These are phyloP conservation scores for Penicillium daleae DNA, from an alignment of 495 filamentous ascomycete species.

Conservation along the genomic window DNA sequence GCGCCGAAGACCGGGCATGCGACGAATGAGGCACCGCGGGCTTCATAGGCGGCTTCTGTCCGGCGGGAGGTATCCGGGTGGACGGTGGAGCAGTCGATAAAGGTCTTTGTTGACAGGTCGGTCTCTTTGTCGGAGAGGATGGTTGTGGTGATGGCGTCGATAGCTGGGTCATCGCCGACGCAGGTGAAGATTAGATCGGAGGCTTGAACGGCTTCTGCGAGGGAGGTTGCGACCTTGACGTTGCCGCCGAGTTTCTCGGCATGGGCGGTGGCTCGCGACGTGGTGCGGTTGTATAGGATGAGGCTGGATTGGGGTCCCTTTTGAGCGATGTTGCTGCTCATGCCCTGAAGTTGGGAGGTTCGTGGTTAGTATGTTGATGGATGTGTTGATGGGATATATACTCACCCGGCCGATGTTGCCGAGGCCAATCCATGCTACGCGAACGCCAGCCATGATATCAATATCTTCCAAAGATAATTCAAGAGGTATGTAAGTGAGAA, in stretches of 20 bases:
- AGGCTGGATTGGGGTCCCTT: constrained; percentile 73
- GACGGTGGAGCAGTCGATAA: constrained; percentile 88
- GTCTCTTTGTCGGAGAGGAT: constrained; percentile 46
- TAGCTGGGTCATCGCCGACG: constrained; percentile 76
- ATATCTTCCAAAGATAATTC: neutral
- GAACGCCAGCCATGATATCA: constrained; percentile 24
- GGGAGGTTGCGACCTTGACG: constrained; percentile 59
- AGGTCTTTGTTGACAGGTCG: constrained; percentile 45
- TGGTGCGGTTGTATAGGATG: constrained; percentile 80
- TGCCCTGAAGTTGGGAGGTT: constrained; percentile 60
- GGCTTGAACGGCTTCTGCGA: constrained; percentile 66
- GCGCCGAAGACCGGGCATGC: constrained; percentile 84
- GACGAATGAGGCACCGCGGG: constrained; percentile 70
- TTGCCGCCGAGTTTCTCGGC: constrained; percentile 58
- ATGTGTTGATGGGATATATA: constrained; percentile 16
- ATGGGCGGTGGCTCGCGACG: constrained; percentile 59
- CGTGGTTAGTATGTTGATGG: neutral
- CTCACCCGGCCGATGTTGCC: constrained; percentile 90
- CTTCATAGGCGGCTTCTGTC: constrained; percentile 57
- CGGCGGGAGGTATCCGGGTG: constrained; percentile 78
- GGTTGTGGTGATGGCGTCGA: constrained; percentile 57
- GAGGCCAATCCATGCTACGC: constrained; percentile 76
- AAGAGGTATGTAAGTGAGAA: neutral
- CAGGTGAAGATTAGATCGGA: constrained; percentile 85
- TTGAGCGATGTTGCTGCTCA: constrained; percentile 79